Base-by-base conservation (phyloP, 2,329 filamentous ascomycete genomes). In the Alternaria atra region DNA sequence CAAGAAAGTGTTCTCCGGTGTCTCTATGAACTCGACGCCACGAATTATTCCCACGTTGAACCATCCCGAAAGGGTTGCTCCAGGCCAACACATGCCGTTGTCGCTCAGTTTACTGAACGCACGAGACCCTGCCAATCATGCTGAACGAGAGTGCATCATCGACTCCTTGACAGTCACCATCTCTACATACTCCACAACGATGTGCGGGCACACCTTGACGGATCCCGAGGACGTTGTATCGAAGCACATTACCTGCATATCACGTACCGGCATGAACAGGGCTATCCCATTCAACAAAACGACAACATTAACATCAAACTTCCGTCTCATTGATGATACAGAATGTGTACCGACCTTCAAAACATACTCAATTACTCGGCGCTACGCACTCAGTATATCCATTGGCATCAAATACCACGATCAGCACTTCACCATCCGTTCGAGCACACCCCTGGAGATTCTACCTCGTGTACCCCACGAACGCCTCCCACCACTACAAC, bases 311-410 rank as follows among this genome's bases (percentile, higher is more conserved):
- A 75, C 75, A 0, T 67, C 68, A 7, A 73, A 73, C 52, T 77
- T 78, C 58, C 72, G 74, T 42, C 64, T 77, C 9, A 63, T 77
- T 15, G 73, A 78, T 37, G 70, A 77, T 42, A 60, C 57, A 7
- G 74, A 78, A 55, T 76, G 74, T 50, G 68, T 77, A 1, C 76
- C 76, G 0, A 73, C 71, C 0, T 77, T 78, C 65, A 76, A 70
- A 34, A 77, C 76, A 1, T 78, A 76, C 55, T 74, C 70, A 3
- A 68, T 78, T 25, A 75, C 70, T 2, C 69, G 74, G 2, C 65
- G 69, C 1, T 78, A 79, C 55, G 63, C 60, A 6, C 65, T 79
- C 23, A 64, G 53, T 9, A 58, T 77, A 3, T 58, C 64, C 4
- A 63, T 78, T 5, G 73, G 71, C 34, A 63, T 78, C 43, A 72